Conservation (phyloP, 805 yeast species). For the Monosporozyma yasuniensis region DNA sequence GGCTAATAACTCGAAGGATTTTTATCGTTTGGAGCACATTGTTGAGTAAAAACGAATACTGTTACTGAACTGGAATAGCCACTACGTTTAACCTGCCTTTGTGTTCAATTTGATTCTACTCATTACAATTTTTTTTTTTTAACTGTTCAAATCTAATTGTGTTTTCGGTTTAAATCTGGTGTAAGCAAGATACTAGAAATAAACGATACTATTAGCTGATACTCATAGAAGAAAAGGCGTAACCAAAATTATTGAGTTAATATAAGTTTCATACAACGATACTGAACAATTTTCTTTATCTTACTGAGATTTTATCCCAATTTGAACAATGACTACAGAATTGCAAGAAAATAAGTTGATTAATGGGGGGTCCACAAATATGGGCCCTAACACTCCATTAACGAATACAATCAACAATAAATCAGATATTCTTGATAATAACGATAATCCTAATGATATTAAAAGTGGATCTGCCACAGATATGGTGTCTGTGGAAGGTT, state of each 20-base stretch:
- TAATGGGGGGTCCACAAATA: slow-evolving; percentile 3
- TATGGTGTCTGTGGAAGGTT: neutral
- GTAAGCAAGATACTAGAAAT: neutral
- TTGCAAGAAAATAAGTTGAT: slow-evolving; percentile 11
- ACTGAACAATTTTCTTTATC: neutral
- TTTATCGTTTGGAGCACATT: neutral
- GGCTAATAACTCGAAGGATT: neutral
- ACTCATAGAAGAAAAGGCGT: neutral
- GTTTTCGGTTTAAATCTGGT: neutral
- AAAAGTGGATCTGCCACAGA: neutral
- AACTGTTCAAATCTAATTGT: neutral
- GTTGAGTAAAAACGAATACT: neutral
- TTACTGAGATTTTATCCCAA: neutral
- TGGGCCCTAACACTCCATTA: neutral
- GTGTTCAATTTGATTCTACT: neutral
- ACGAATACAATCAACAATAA: neutral
- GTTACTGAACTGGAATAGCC: neutral
- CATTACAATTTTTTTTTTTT: neutral
- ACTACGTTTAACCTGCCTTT: neutral
- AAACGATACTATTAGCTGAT: neutral
- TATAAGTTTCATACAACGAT: neutral
- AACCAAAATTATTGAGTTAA: neutral
- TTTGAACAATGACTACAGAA: slow-evolving; percentile 14
- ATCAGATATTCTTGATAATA: neutral
- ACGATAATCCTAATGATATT: neutral